Percentiles rank a stretch among this genome's conserved stretches.
Evolutionary conservation across 1,139 yeast genomes (phyloP).

Genomic region (Starmera stellimalicola): DNA sequence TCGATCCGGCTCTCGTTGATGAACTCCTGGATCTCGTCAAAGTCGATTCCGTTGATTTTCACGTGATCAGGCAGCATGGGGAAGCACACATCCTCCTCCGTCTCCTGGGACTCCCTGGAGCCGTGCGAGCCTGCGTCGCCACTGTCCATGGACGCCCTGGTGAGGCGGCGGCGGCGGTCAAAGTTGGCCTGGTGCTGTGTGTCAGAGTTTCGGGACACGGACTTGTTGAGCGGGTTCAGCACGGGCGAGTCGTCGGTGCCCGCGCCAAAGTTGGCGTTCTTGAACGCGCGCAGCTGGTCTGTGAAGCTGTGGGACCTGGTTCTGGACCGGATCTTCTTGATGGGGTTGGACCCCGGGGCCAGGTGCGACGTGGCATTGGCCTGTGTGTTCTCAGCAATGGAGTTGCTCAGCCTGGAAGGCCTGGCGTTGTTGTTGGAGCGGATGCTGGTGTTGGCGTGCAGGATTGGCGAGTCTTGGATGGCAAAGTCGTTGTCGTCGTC

Average conservation of each 20-base stretch:
- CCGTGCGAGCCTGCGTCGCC: conserved; percentile 65
- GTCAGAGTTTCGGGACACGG: not conserved
- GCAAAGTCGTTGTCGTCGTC: conserved; percentile 12
- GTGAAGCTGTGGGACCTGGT: conserved; percentile 11
- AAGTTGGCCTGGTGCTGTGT: conserved; percentile 11
- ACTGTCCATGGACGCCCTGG: conserved; percentile 31
- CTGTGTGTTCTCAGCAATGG: conserved; percentile 1
- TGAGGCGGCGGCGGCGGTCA: conserved; percentile 20
- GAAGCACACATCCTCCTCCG: conserved; percentile 96
- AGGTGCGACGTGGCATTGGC: not conserved
- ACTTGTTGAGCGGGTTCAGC: not conserved
- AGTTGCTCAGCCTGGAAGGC: conserved; percentile 9
- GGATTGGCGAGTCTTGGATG: conserved; percentile 4
- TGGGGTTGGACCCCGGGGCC: conserved; percentile 3
- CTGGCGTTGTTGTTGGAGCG: conserved; percentile 3
- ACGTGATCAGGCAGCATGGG: conserved; percentile 77
- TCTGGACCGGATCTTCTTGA: conserved; percentile 14
- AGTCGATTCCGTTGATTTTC: conserved; percentile 65
- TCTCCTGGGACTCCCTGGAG: conserved; percentile 67
- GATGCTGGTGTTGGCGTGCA: conserved; percentile 1
- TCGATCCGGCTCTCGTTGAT: conserved; percentile 37
- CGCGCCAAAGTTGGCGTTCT: not conserved
- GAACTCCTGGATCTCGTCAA: conserved; percentile 70
- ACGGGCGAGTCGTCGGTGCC: not conserved
- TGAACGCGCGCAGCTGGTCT: conserved; percentile 9